These are phyloP conservation scores for Hypomontagnella monticulosa DNA, from an alignment of 495 filamentous ascomycete genomes.

Conservation along the genomic window DNA sequence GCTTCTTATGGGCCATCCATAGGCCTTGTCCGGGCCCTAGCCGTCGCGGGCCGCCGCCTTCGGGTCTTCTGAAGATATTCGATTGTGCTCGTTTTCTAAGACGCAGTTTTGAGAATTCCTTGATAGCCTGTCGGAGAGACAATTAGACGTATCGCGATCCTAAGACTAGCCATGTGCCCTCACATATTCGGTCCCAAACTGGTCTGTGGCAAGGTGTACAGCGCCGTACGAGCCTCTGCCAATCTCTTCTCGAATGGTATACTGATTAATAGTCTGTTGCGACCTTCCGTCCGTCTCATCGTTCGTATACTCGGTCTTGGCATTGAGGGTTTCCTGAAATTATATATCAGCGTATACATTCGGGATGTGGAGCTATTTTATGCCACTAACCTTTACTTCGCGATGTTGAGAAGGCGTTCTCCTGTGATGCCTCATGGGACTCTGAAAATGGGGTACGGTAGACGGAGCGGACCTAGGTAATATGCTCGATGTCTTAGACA, in stretches of 20 bases:
- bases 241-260: constrained; percentile 93
- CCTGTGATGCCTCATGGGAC: constrained; percentile 78
- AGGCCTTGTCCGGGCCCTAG: constrained; percentile 49
- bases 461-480: constrained; percentile 52
- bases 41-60: constrained; percentile 52
- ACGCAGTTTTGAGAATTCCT: constrained; percentile 95
- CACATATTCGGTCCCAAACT: constrained; percentile 94
- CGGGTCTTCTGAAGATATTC: constrained; percentile 74
- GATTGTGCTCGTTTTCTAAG: constrained; percentile 94
- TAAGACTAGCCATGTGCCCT: constrained; percentile 44
- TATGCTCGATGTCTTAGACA: constrained; percentile 29
- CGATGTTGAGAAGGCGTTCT: constrained; percentile 75
- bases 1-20: constrained; percentile 38
- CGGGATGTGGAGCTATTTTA: neutral
- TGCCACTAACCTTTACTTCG: constrained; percentile 70
- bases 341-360: constrained; percentile 23
- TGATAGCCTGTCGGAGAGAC: constrained; percentile 75
- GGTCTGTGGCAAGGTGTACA: constrained; percentile 90
- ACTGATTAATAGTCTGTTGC: constrained; percentile 91
- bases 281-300: constrained; percentile 80
- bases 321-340: constrained; percentile 86
- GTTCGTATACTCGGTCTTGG: constrained; percentile 83
- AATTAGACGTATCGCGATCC: constrained; percentile 25
- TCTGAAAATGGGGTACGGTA: constrained; percentile 58
- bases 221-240: constrained; percentile 94